Conservation (phyloP, 179 eudicot species). For the Heliamphora pulchella region DNA sequence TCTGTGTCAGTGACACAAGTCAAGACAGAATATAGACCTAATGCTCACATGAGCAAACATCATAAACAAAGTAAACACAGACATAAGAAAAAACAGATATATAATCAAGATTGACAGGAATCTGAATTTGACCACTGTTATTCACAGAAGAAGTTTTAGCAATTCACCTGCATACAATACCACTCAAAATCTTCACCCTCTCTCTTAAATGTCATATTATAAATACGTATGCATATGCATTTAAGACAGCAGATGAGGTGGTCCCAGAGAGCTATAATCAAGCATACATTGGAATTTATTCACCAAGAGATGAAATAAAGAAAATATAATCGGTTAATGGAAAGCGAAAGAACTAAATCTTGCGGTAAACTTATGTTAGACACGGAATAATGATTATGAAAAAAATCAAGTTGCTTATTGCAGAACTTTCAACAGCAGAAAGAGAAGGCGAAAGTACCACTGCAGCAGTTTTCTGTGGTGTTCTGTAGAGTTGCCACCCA, state of each 20-base stretch:
- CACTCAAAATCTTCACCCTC: neutral
- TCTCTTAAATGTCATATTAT: neutral
- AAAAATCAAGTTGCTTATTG: neutral
- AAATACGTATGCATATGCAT: neutral
- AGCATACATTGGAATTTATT: neutral
- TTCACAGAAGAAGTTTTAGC: neutral
- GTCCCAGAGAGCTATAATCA: neutral
- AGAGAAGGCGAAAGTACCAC: constrained; percentile 29
- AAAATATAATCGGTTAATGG: neutral
- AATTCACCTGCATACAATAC: neutral
- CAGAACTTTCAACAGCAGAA: neutral
- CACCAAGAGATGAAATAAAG: neutral
- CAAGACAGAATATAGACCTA: neutral
- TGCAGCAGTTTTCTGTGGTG: constrained; percentile 84
- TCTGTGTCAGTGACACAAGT: too few relatives aligned
- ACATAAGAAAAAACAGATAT: neutral
- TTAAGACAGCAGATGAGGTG: neutral
- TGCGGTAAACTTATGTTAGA: neutral
- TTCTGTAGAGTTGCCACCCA: constrained; percentile 96
- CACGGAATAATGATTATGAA: neutral
- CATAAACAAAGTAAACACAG: neutral
- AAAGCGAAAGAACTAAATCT: neutral
- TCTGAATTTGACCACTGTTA: constrained; percentile 3
- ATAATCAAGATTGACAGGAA: neutral
- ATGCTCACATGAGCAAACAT: neutral